Evolutionary conservation across 257 asterid genomes (phyloP).

Genomic region (Primulina tabacum): DNA sequence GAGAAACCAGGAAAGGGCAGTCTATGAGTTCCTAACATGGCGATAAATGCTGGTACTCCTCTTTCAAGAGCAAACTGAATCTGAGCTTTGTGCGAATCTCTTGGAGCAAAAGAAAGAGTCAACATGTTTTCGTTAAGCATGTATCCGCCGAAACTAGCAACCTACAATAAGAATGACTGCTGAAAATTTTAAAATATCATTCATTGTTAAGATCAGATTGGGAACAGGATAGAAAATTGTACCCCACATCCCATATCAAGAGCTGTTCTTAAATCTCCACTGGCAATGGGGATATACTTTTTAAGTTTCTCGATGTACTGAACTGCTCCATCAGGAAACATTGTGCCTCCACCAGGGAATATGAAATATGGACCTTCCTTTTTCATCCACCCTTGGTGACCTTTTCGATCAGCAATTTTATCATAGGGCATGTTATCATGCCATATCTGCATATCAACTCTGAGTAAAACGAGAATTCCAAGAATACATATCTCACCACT

Average conservation of each 20-base stretch:
- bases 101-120: conserved; percentile 92
- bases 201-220: conserved; percentile 8
- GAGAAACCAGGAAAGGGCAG: conserved; percentile 92
- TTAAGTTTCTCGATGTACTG: conserved; percentile 92
- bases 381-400: conserved; percentile 99
- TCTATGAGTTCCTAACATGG: conserved; percentile 95
- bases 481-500: background rate
- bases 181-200: conserved; percentile 4
- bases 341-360: conserved; percentile 97
- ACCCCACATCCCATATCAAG: conserved; percentile 99
- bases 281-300: conserved; percentile 82
- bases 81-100: conserved; percentile 94
- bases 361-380: conserved; percentile 78
- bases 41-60: conserved; percentile 93
- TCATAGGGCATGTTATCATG: conserved; percentile 89
- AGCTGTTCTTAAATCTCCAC: conserved; percentile 86
- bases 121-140: conserved; percentile 74
- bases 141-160: conserved; percentile 97
- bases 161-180: conserved; percentile 44
- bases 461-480: background rate
- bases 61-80: conserved; percentile 97
- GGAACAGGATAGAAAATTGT: conserved; percentile 16
- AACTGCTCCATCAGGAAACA: conserved; percentile 96
- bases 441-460: conserved; percentile 71
- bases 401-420: conserved; percentile 93